Evolutionary conservation across 257 asterid genomes (phyloP), one percentile per base, ranked within the genome.

Genomic region (Jaltomata sinuosa): DNA sequence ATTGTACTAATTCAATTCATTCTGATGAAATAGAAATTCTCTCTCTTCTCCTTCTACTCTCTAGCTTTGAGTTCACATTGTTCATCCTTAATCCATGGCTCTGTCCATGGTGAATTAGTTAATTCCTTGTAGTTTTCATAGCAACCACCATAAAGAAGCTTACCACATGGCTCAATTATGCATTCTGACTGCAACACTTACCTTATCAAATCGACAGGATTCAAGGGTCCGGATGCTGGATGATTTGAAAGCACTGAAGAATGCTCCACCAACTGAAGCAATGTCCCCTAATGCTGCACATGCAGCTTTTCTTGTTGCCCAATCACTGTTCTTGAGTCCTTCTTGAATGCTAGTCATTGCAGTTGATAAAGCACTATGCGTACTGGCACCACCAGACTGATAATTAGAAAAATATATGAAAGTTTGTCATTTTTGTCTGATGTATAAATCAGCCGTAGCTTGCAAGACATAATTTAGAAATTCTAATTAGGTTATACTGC

Each of bases 201-300:
- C 98, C 99, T 96, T 96, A 88, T 96, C 99, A 36, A 94, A 96
- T 74, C 98, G 98, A 83, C 98, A 96, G 47, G 98, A 89, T 90
- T 94, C 99, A n/a, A 96, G 97, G 87, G 91, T 86, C 61, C 92
- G 90, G 83, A 93, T 88, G 85, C 93, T 88, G 84, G 98, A 93
- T 64, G 90, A 72, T 84, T 90, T 96, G 88, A 91, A 93, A 76
- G 97, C 86, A 78, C 90, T 87, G 84, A 92, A 89, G 89, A 89
- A 92, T 72, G 92, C 89, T 84, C 94, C 97, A 79, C 94, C 93
- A 81, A 89, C 89, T 69, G 98, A 94, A 86, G 98, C 97, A 88
- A 96, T 93, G 80, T 94, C 98, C 59, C 97, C 97, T 42, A 94
- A 87, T 65, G 97, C 98, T 76, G 91, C 85, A 74, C 94, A 93